Base-by-base conservation (phyloP, 2,329 filamentous ascomycete species). In the Penicillium polonicum region DNA sequence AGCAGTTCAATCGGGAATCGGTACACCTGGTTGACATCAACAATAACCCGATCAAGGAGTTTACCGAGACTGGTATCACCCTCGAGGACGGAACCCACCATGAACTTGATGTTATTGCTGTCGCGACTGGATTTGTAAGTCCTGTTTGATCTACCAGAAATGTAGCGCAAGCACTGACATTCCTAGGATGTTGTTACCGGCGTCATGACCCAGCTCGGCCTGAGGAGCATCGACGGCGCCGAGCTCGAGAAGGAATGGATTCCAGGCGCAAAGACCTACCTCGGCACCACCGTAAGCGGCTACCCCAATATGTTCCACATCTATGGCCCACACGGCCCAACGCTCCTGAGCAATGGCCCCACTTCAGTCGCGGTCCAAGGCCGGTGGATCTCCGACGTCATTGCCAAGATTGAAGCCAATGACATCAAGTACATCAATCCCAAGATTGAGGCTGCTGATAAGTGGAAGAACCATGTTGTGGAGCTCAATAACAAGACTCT, bases 301-400 rank as follows among this genome's bases (percentile, higher is more conserved):
- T 80, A 79, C 60, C 78, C 79, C 0, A 83, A 83, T 51, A 73
- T 82, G 69, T 81, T 82, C 70, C 78, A 79, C 56, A 67, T 81
- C 48, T 86, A 85, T 65, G 83, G 83, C 0, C 74, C 79, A 0
- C 84, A 87, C n/a, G 81, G 75, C 0, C 84, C 84, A 0, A 85
- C 83, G 0, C 76, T 82, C 0, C 72, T 86, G 5, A 70, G 76
- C 65, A 87, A 86, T 62, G 84, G 83, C 0, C 84, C 85, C 0
- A 78, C 79, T 0, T 78, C 75, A 1, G 78, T 82, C 8, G 82
- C 85, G 60, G 65, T 83, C 1, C 84, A 87, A 63, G 84, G 82
- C 2, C 73, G 81, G 0, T 86, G 82, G 82, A 80, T 86, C 54
- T 72, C 75, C 5, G 78, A 82, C 41, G 69, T 69, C 39, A 82